phyloP scores from a whole-genome alignment of 2,329 filamentous ascomycete species.

The Davidsoniella neocaledoniae region DNA sequence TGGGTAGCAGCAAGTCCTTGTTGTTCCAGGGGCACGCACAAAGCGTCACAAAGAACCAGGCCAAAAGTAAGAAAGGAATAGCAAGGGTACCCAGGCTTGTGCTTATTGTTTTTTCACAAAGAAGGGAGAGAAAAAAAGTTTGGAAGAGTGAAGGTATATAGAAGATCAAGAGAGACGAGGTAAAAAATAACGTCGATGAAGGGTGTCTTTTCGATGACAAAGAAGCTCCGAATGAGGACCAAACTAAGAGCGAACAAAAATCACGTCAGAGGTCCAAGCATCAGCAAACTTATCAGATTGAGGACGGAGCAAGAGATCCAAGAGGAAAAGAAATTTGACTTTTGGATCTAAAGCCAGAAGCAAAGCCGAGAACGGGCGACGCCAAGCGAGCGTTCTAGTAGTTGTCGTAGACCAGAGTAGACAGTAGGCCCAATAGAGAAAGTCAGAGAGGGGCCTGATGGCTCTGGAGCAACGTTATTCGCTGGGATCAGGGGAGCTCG shows the following conservation, averaged over 20 bases:
- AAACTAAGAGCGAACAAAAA: not conserved
- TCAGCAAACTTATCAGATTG: not conserved
- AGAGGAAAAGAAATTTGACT: not conserved
- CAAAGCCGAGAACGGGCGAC: slow-evolving; percentile 8
- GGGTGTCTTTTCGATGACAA: too few relatives aligned
- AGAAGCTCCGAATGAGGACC: not conserved
- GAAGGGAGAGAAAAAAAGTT: too few relatives aligned
- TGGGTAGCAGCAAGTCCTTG: not conserved
- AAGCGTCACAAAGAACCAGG: too few relatives aligned
- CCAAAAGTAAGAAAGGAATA: too few relatives aligned
- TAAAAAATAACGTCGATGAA: too few relatives aligned
- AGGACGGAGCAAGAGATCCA: not conserved
- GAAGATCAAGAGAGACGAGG: too few relatives aligned
- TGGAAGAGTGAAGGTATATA: too few relatives aligned
- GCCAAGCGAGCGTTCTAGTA: slow-evolving; percentile 1
- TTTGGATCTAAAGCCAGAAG: not conserved
- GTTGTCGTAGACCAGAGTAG: not conserved
- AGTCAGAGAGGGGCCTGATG: not conserved
- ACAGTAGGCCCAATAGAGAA: not conserved
- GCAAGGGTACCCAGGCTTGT: too few relatives aligned
- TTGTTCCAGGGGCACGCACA: too few relatives aligned
- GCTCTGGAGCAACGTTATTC: too few relatives aligned
- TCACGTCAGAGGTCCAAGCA: not conserved
- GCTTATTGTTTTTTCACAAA: too few relatives aligned
- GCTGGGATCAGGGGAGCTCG: too few relatives aligned